A percentile compares a stretch with the other conserved stretches of the same genome.
These are phyloP conservation scores for Fusarium veterinarium DNA, from an alignment of 2,329 filamentous ascomycete genomes.

Conservation along the genomic window DNA sequence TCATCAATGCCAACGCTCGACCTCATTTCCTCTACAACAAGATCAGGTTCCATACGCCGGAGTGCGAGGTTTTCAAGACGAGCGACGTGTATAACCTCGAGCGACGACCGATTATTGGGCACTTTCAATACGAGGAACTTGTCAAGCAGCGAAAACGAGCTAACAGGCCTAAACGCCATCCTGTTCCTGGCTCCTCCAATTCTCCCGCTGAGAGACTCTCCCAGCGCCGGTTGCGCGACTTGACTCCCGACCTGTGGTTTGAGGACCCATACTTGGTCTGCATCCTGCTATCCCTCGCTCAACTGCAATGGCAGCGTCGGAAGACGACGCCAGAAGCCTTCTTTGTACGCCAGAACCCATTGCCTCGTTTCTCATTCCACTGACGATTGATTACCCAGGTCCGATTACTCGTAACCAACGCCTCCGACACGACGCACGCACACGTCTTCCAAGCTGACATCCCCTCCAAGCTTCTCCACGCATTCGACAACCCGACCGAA, in stretches of 20 bases:
- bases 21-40: neutral
- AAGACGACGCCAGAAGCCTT: accelerated
- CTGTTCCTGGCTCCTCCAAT: neutral
- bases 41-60: accelerated
- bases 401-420: accelerated
- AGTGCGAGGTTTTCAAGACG: neutral
- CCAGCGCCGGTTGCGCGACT: neutral
- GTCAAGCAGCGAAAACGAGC: accelerated
- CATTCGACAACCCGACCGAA: neutral
- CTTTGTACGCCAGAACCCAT: accelerated
- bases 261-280: neutral
- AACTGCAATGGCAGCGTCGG: accelerated
- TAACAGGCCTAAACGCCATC: neutral
- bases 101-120: accelerated
- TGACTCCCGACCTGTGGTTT: neutral
- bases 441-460: neutral
- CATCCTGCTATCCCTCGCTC: accelerated
- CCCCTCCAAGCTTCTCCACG: accelerated
- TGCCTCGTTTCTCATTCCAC: accelerated
- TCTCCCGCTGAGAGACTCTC: neutral
- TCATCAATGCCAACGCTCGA: neutral
- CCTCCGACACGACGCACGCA: accelerated
- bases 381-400: neutral
- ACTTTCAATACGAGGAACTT: neutral
- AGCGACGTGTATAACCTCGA: accelerated